These are phyloP conservation scores for Boletus tylopilopsis DNA, from an alignment of 768 basidiomycete species.

Conservation along the genomic window DNA sequence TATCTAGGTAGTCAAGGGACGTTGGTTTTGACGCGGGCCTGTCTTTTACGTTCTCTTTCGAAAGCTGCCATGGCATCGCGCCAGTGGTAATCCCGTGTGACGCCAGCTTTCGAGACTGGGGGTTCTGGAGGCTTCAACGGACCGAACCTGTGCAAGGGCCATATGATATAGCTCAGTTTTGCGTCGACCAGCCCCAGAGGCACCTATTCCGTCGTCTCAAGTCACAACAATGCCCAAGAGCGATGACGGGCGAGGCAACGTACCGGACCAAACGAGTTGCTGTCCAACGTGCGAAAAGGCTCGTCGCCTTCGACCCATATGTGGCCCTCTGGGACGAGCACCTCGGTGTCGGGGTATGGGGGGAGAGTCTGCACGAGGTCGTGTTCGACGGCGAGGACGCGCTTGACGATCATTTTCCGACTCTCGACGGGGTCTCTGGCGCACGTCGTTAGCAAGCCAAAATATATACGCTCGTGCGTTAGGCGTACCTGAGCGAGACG, in stretches of 20 bases:
- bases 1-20: slow-evolving; percentile 1
- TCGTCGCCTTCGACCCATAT: slow-evolving; percentile 65
- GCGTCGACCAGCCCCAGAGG: slow-evolving; percentile 50
- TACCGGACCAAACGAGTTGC: slow-evolving; percentile 71
- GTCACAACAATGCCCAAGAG: neutral
- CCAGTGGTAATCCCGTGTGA: slow-evolving; percentile 23
- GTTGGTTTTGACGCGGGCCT: slow-evolving; percentile 13
- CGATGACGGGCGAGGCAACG: slow-evolving; percentile 15
- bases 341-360: slow-evolving; percentile 55
- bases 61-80: slow-evolving; percentile 29
- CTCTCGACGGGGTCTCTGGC: slow-evolving; percentile 60
- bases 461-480: neutral
- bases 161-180: slow-evolving; percentile 45
- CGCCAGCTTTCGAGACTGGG: slow-evolving; percentile 16
- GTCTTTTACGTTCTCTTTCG: slow-evolving; percentile 27
- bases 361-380: slow-evolving; percentile 66
- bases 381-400: slow-evolving; percentile 60
- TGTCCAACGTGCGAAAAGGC: slow-evolving; percentile 54
- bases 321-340: slow-evolving; percentile 57
- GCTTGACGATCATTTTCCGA: slow-evolving; percentile 55
- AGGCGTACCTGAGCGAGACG: slow-evolving; percentile 53
- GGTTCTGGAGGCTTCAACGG: slow-evolving; percentile 22
- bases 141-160: slow-evolving; percentile 51
- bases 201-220: slow-evolving; percentile 22
- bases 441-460: neutral